Percentiles rank a stretch among this genome's conserved stretches.
Conservation (phyloP, 2,329 filamentous ascomycete species). For the Diaporthe sp. region DNA sequence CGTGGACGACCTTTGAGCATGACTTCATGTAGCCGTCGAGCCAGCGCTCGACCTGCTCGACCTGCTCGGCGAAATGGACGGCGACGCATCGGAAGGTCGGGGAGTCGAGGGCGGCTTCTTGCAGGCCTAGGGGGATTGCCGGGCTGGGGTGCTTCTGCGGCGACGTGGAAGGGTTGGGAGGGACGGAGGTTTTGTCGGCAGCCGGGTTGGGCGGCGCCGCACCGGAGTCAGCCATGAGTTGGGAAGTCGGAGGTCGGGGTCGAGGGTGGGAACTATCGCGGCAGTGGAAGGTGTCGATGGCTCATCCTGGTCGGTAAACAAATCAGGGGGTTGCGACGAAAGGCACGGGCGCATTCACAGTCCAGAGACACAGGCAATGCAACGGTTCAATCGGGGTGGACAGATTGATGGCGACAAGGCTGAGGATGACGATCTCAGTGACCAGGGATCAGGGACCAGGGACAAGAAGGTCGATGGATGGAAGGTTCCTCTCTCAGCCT, state of each 20-base stretch:
- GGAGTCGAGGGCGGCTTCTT: slow-evolving; percentile 96
- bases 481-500: slow-evolving; percentile 36
- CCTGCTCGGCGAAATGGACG: slow-evolving; percentile 89
- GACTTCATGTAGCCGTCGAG: slow-evolving; percentile 74
- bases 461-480: slow-evolving; percentile 5
- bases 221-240: slow-evolving; percentile 39
- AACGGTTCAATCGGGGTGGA: not conserved
- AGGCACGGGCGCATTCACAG: slow-evolving; percentile 1
- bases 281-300: slow-evolving; percentile 15
- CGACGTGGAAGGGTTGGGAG: slow-evolving; percentile 7
- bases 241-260: not conserved
- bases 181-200: slow-evolving; percentile 23
- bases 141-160: slow-evolving; percentile 50
- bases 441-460: slow-evolving; percentile 2
- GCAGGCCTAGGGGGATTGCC: slow-evolving; percentile 82
- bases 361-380: slow-evolving; percentile 4
- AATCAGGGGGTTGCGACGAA: slow-evolving; percentile 33
- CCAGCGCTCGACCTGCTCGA: slow-evolving; percentile 93
- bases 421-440: slow-evolving; percentile 17
- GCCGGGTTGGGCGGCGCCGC: slow-evolving; percentile 29
- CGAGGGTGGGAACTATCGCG: slow-evolving; percentile 24
- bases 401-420: slow-evolving; percentile 9
- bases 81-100: slow-evolving; percentile 93
- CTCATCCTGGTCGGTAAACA: slow-evolving; percentile 33
- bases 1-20: slow-evolving; percentile 69